A percentile compares a stretch with the other conserved stretches of the same genome.
Evolutionary conservation across 345 rosid genomes (phyloP).

Genomic region (Ailanthus altissimus): DNA sequence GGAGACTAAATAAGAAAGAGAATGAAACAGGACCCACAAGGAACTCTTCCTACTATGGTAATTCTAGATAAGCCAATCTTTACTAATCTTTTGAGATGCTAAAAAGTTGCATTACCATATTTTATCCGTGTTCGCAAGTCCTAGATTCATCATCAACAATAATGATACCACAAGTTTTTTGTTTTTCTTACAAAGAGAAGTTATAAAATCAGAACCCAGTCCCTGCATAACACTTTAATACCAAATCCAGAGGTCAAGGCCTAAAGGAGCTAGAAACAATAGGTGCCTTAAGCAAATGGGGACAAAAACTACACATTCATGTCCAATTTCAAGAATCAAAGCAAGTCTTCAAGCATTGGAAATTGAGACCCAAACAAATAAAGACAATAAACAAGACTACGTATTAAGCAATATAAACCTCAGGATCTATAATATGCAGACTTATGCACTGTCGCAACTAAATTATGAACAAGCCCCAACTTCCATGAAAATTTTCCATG

Average conservation of each 20-base stretch:
- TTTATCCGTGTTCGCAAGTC: neutral
- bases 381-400: neutral
- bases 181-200: neutral
- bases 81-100: neutral
- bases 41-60: neutral
- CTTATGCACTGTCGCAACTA: neutral
- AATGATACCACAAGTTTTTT: neutral
- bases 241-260: neutral
- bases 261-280: neutral
- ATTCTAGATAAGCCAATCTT: neutral
- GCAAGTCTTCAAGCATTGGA: neutral
- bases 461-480: neutral
- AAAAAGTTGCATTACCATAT: neutral
- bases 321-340: neutral
- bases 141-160: neutral
- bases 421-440: neutral
- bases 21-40: neutral
- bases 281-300: neutral
- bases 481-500: neutral
- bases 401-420: neutral
- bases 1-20: neutral
- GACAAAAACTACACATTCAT: neutral
- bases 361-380: neutral
- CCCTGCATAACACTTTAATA: neutral
- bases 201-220: neutral